These are phyloP conservation scores for Aphanomyces astaci DNA, from an alignment of 352 stramenopile genomes.

Conservation along the genomic window DNA sequence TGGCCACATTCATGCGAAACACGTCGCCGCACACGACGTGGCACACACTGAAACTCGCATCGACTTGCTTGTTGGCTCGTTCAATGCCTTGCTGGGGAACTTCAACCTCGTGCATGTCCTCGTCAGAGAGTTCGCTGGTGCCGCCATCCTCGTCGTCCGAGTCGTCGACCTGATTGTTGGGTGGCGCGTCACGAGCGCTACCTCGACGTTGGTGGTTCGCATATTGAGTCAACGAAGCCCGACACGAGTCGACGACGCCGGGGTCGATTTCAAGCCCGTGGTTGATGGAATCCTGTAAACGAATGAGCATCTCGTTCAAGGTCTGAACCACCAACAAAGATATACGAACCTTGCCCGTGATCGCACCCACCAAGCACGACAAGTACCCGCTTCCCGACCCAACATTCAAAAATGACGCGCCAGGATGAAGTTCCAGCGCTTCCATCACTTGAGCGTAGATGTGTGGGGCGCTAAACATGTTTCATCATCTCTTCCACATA, in stretches of 20 bases:
- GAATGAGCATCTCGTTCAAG: no score
- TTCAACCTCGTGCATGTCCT: not conserved
- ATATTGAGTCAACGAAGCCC: not conserved
- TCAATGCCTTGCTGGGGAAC: not conserved
- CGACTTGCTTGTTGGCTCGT: not conserved
- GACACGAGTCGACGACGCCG: not conserved
- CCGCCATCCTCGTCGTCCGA: not conserved
- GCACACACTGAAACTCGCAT: conserved; percentile 4
- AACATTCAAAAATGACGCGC: conserved; percentile 26
- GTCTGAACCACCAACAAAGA: no score
- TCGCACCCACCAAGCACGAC: conserved; percentile 23
- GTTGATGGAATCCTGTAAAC: conserved; percentile 20
- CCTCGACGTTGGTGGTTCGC: not conserved
- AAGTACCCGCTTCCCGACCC: conserved; percentile 27
- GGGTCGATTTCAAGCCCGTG: conserved; percentile 24
- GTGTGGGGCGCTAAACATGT: no score
- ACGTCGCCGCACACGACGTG: not conserved
- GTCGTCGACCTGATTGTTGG: not conserved
- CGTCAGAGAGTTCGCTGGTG: not conserved
- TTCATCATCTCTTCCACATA: not conserved
- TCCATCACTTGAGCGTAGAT: conserved; percentile 28
- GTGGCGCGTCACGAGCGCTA: not conserved
- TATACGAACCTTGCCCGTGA: conserved; percentile 24
- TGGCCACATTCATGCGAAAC: conserved; percentile 2
- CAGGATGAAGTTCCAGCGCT: conserved; percentile 18